Percentiles rank a stretch among this genome's conserved stretches.
Evolutionary conservation across 352 stramenopile genomes (phyloP).

Genomic region (Globisporangium orthogonon): DNA sequence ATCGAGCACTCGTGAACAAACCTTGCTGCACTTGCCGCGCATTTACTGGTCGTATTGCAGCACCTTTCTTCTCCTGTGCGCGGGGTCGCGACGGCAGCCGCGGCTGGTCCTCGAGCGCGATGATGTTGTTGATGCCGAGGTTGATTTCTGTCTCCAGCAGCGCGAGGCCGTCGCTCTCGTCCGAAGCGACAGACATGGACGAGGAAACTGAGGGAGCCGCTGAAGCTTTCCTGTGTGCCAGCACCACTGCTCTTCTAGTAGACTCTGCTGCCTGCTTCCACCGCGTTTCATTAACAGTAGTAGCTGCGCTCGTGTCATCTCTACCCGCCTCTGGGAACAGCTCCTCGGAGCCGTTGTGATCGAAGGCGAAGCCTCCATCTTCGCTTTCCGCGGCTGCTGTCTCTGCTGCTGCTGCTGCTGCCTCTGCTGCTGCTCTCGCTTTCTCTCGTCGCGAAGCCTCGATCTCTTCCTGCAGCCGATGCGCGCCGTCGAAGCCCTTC

Average conservation of each 20-base stretch:
- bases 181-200: slow-evolving; percentile 19
- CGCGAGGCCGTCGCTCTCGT: slow-evolving; percentile 26
- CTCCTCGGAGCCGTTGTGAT: no score
- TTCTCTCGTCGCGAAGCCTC: background rate
- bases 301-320: no score
- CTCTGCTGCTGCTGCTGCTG: background rate
- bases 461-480: background rate
- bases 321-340: no score
- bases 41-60: background rate
- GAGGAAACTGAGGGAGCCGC: background rate
- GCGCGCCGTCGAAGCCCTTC: background rate
- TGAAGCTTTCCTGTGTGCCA: no score
- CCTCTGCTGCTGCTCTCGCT: background rate
- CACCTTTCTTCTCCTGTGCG: background rate
- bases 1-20: slow-evolving; percentile 4
- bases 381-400: no score
- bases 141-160: slow-evolving; percentile 44
- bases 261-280: no score
- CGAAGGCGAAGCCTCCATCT: no score
- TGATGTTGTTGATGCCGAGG: slow-evolving; percentile 5
- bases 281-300: no score
- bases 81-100: background rate
- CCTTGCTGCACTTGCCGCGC: background rate
- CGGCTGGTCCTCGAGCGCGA: background rate
- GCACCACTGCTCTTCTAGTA: no score